phyloP scores from a whole-genome alignment of 164 flowering plant species.

The Houttuynia cordata region DNA sequence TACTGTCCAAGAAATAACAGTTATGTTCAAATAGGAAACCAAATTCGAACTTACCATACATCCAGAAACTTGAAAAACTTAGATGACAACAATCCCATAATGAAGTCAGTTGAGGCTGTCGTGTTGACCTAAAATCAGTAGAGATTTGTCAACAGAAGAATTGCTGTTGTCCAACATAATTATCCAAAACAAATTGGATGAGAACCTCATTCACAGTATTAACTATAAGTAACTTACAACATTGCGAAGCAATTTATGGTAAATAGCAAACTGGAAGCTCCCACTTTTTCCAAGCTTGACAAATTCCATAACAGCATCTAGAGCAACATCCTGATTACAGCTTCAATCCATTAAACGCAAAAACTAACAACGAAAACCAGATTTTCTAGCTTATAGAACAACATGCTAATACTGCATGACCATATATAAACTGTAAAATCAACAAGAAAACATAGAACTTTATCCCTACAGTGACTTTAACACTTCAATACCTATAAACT shows the following conservation, averaged over 20 bases:
- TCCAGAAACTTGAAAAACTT: constrained; percentile 78
- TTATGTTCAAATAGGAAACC: background rate
- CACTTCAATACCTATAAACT: too few species aligned
- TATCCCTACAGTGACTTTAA: too few species aligned
- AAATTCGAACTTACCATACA: constrained; percentile 46
- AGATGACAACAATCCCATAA: constrained; percentile 38
- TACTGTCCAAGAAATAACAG: background rate
- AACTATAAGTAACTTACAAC: constrained; percentile 41
- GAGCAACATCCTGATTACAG: constrained; percentile 43
- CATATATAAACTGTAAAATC: too few species aligned
- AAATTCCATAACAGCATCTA: constrained; percentile 83
- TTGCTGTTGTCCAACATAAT: background rate
- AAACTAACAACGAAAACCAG: background rate
- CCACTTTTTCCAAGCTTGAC: constrained; percentile 68
- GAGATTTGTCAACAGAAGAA: background rate
- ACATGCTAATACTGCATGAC: background rate
- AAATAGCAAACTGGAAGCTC: constrained; percentile 47
- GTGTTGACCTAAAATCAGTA: constrained; percentile 39
- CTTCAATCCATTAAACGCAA: background rate
- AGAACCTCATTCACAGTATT: background rate
- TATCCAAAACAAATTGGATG: background rate
- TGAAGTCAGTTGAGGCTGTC: constrained; percentile 21
- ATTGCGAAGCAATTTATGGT: constrained; percentile 43
- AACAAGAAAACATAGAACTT: too few species aligned
- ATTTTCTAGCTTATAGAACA: background rate